A percentile compares a stretch with the other conserved stretches of the same genome.
Conservation (phyloP, 2,329 filamentous ascomycete genomes). For the Venturia oleaginea region DNA sequence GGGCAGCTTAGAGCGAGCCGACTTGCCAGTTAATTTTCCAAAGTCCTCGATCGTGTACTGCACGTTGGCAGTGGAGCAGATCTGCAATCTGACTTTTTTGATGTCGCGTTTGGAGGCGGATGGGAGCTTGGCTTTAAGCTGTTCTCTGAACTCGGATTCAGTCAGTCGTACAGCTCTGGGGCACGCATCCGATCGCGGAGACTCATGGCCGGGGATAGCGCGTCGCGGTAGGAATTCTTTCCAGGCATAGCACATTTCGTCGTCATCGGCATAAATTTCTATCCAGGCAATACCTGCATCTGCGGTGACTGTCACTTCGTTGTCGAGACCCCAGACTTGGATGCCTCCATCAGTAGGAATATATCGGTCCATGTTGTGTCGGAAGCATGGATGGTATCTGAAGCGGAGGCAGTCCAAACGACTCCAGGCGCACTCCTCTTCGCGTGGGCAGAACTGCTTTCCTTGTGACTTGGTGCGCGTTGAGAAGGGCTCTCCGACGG, state of each 20-base stretch:
- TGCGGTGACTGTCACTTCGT: constrained; percentile 67
- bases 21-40: constrained; percentile 57
- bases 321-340: constrained; percentile 78
- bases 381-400: constrained; percentile 82
- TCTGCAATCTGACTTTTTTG: constrained; percentile 55
- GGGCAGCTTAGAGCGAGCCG: constrained; percentile 63
- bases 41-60: constrained; percentile 72
- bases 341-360: constrained; percentile 60
- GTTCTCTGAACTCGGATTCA: constrained; percentile 62
- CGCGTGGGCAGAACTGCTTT: constrained; percentile 57
- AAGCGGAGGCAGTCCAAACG: constrained; percentile 82
- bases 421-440: constrained; percentile 88
- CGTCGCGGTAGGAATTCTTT: constrained; percentile 58
- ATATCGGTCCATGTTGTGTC: constrained; percentile 61
- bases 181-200: constrained; percentile 29
- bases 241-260: constrained; percentile 70
- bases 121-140: constrained; percentile 44
- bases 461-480: constrained; percentile 80
- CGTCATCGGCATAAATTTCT: constrained; percentile 72
- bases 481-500: constrained; percentile 72
- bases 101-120: constrained; percentile 59
- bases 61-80: constrained; percentile 69
- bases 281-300: constrained; percentile 75
- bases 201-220: constrained; percentile 4
- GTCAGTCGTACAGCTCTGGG: constrained; percentile 66